Conservation (phyloP, 768 basidiomycete species). For the Xerocomus brunneocitrinus region DNA sequence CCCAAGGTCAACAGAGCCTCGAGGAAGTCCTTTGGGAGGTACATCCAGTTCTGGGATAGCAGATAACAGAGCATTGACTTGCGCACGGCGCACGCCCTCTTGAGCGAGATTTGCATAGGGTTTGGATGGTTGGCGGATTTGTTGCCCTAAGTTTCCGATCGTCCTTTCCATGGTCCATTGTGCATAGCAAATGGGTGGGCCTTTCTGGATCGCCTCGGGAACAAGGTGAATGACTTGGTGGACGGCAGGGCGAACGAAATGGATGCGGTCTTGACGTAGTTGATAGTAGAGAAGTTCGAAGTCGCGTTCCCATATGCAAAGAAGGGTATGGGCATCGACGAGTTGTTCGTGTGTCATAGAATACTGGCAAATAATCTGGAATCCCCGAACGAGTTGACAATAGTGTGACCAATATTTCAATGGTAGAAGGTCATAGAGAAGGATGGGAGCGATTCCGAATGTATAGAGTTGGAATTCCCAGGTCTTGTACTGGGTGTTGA, state of each 20-base stretch:
- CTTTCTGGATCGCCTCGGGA: not conserved
- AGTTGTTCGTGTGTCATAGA: conserved; percentile 14
- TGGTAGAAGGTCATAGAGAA: conserved; percentile 16
- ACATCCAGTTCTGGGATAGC: not conserved
- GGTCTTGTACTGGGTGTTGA: conserved; percentile 28
- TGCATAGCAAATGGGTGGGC: conserved; percentile 2
- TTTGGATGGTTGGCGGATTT: conserved; percentile 13
- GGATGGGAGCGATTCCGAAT: conserved; percentile 14
- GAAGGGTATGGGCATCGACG: conserved; percentile 8
- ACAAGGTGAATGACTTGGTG: conserved; percentile 28
- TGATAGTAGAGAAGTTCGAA: conserved; percentile 7
- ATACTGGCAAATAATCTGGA: conserved; percentile 21
- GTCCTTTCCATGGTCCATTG: conserved; percentile 31
- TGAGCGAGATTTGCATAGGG: not conserved
- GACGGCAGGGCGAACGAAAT: conserved; percentile 28
- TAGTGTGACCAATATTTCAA: conserved; percentile 12
- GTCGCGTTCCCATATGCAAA: not conserved
- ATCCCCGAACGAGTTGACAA: conserved; percentile 20
- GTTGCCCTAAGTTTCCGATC: conserved; percentile 26
- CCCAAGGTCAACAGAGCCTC: not conserved
- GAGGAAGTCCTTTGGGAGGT: not conserved
- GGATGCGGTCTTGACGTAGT: conserved; percentile 18
- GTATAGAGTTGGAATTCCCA: conserved; percentile 24
- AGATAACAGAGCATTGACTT: not conserved
- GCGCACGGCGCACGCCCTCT: not conserved